phyloP scores from a whole-genome alignment of 805 yeast species.

The Metschnikowia dekortorum region DNA sequence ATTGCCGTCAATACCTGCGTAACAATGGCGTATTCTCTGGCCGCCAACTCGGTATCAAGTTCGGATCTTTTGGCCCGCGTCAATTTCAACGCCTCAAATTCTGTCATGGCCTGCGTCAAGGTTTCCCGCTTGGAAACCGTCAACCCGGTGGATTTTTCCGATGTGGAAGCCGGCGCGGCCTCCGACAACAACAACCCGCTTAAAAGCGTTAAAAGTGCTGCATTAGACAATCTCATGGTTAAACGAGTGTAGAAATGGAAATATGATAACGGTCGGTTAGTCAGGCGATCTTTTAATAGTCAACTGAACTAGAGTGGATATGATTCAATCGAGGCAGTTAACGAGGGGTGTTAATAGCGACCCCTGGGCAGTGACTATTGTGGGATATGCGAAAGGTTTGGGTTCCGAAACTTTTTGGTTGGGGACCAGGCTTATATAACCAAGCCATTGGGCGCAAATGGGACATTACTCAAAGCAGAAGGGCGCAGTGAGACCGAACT shows the following conservation, averaged over 20 bases:
- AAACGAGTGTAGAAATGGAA: not conserved
- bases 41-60: constrained; percentile 22
- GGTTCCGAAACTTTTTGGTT: not conserved
- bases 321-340: not conserved
- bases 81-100: constrained; percentile 18
- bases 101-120: constrained; percentile 21
- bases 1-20: constrained; percentile 36
- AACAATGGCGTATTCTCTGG: constrained; percentile 38
- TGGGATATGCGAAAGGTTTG: not conserved
- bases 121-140: constrained; percentile 13
- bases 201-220: constrained; percentile 28
- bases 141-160: constrained; percentile 5
- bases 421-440: not conserved
- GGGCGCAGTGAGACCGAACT: not conserved
- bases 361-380: not conserved
- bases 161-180: constrained; percentile 33
- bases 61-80: constrained; percentile 29
- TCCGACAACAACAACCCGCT: constrained; percentile 23
- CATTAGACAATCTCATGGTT: constrained; percentile 29
- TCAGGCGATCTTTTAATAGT: too few species aligned
- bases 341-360: not conserved
- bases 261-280: not conserved
- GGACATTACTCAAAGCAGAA: constrained; percentile 2
- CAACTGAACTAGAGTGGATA: too few species aligned
- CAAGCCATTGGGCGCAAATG: not conserved